These are phyloP conservation scores for Neostapfia colusana DNA, from an alignment of 176 grass and related monocot species.

Conservation along the genomic window DNA sequence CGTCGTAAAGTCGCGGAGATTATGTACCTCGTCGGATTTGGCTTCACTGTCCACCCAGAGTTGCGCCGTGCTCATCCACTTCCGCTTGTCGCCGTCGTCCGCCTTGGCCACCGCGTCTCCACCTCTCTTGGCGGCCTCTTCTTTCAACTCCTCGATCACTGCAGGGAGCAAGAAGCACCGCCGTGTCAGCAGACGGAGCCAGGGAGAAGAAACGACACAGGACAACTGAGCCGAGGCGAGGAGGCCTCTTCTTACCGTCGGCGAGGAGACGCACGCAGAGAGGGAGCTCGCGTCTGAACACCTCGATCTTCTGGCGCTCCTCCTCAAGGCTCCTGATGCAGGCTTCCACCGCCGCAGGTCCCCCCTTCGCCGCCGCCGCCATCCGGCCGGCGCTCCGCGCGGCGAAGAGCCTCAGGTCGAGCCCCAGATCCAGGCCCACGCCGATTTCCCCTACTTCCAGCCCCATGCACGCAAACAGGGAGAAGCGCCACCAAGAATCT, in stretches of 20 bases:
- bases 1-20: background rate
- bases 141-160: conserved; percentile 80
- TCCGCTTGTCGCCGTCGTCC: conserved; percentile 60
- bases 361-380: conserved; percentile 40
- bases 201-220: background rate
- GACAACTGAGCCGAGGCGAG: too few relatives aligned
- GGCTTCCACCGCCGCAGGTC: conserved; percentile 48
- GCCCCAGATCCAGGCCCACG: conserved; percentile 53
- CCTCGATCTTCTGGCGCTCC: conserved; percentile 73
- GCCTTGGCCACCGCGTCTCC: conserved; percentile 33
- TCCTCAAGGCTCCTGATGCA: conserved; percentile 63
- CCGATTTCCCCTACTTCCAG: conserved; percentile 59
- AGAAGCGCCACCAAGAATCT: conserved; percentile 21
- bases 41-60: conserved; percentile 72
- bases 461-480: conserved; percentile 27
- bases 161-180: background rate
- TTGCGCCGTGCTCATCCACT: conserved; percentile 96
- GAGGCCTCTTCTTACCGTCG: conserved; percentile 40
- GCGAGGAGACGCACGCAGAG: conserved; percentile 64
- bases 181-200: conserved; percentile 1
- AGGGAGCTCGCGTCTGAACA: conserved; percentile 87
- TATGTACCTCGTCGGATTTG: conserved; percentile 35
- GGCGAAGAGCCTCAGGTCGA: conserved; percentile 64
- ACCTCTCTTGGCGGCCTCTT: conserved; percentile 49
- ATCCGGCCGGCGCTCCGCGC: conserved; percentile 44